Conservation (phyloP, 495 filamentous ascomycete genomes). For the Letharia lupina region DNA sequence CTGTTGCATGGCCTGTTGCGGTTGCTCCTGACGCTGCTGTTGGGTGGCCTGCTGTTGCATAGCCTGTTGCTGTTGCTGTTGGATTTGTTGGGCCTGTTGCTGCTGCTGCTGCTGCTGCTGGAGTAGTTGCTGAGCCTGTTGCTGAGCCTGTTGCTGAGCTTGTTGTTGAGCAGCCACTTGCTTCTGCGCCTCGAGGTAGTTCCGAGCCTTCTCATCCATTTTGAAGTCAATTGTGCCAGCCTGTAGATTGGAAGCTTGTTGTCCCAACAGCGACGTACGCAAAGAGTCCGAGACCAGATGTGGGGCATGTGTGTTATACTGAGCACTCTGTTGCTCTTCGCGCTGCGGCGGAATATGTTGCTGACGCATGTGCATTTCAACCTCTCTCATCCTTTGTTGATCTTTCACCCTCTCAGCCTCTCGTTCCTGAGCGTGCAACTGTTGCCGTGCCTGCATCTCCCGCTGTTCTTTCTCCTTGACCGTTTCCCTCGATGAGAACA, state of each 20-base stretch:
- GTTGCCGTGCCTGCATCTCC: slow-evolving; percentile 28
- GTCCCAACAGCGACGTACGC: slow-evolving; percentile 23
- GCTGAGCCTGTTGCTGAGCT: slow-evolving; percentile 22
- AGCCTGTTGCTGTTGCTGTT: slow-evolving; percentile 25
- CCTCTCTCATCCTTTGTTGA: slow-evolving; percentile 8
- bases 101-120: slow-evolving; percentile 34
- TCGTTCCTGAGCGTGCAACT: slow-evolving; percentile 10
- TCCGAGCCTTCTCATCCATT: slow-evolving; percentile 10
- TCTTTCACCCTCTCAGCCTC: slow-evolving; percentile 5
- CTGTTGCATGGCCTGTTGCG: slow-evolving; percentile 18
- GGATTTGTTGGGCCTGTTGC: slow-evolving; percentile 23
- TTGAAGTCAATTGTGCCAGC: slow-evolving; percentile 7
- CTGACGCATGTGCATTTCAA: slow-evolving; percentile 9
- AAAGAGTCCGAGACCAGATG: slow-evolving; percentile 31
- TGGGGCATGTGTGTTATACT: slow-evolving; percentile 34
- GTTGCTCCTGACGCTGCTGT: slow-evolving; percentile 10
- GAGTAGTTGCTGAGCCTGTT: slow-evolving; percentile 30
- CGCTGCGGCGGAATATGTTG: slow-evolving; percentile 15
- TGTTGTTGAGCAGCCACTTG: slow-evolving; percentile 31
- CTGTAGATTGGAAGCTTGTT: slow-evolving; percentile 18
- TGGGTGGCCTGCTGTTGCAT: slow-evolving; percentile 8
- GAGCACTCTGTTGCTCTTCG: slow-evolving; percentile 31
- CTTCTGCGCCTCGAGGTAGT: slow-evolving; percentile 20
- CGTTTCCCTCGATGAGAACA: slow-evolving; percentile 2
- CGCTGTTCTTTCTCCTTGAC: slow-evolving; percentile 26